phyloP scores from a whole-genome alignment of 1,284 basidiomycete species.

The Exobasidium rhododendri region DNA sequence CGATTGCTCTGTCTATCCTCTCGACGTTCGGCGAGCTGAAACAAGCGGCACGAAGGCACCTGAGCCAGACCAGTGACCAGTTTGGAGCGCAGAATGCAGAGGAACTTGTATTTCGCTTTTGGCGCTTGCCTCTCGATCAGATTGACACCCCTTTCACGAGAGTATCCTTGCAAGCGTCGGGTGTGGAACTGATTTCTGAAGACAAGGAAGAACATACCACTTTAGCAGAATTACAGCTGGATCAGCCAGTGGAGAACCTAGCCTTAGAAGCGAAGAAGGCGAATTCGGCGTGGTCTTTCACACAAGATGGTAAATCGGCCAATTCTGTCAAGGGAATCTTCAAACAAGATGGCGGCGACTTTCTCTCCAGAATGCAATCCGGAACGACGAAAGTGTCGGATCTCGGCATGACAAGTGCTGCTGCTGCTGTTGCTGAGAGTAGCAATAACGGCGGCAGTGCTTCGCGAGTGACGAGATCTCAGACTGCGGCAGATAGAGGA shows the following conservation, averaged over 20 bases:
- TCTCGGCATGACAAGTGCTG: background rate
- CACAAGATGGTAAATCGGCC: constrained; percentile 22
- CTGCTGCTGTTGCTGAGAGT: background rate
- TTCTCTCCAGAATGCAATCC: constrained; percentile 23
- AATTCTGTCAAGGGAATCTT: constrained; percentile 31
- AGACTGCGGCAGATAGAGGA: constrained; percentile 28
- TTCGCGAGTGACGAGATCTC: constrained; percentile 34
- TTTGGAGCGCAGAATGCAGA: no score
- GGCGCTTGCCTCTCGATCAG: constrained; percentile 1
- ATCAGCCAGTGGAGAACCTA: constrained; percentile 44
- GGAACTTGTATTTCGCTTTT: no score
- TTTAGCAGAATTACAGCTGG: constrained; percentile 36
- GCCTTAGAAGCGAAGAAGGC: constrained; percentile 46
- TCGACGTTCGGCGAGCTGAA: constrained; percentile 1
- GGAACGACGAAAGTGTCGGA: constrained; percentile 16
- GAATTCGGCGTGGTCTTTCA: constrained; percentile 37
- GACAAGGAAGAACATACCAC: constrained; percentile 27
- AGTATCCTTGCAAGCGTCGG: constrained; percentile 7
- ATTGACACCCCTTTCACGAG: background rate
- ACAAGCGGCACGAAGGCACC: background rate
- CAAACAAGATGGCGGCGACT: constrained; percentile 31
- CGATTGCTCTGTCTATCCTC: background rate
- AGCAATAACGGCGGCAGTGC: constrained; percentile 13
- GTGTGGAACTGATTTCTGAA: constrained; percentile 38
- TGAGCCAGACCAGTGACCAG: background rate